A percentile compares a stretch with the other conserved stretches of the same genome.
Conservation (phyloP, 345 rosid genomes). For the Moricandia arvensis region DNA sequence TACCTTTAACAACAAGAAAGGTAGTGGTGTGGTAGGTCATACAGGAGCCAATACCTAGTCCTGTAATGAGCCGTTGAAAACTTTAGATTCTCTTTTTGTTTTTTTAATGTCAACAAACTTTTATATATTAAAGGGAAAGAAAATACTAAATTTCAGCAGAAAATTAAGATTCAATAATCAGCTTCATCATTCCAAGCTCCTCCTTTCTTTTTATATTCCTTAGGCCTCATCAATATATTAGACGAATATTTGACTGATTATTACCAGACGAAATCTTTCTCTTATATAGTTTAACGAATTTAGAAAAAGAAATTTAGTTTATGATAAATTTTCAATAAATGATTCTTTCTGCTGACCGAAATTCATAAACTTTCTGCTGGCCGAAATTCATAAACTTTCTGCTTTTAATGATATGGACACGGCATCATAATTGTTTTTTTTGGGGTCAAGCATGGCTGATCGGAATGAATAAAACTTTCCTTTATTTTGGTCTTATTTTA, state of each 20-base stretch:
- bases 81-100: not conserved
- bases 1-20: not conserved
- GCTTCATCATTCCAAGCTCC: not conserved
- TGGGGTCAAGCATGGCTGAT: slow-evolving; percentile 28
- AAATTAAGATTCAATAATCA: not conserved
- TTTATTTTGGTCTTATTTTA: not conserved
- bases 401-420: not conserved
- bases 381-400: too few species aligned
- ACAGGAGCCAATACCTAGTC: slow-evolving; percentile 1
- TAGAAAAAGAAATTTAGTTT: too few species aligned
- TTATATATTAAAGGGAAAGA: not conserved
- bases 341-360: too few species aligned
- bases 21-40: not conserved
- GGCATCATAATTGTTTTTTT: slow-evolving; percentile 13
- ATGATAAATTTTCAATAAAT: too few species aligned
- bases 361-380: too few species aligned
- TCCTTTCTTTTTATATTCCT: not conserved
- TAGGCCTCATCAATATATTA: not conserved
- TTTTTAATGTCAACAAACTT: not conserved
- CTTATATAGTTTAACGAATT: not conserved
- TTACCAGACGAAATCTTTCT: not conserved
- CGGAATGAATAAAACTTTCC: slow-evolving; percentile 8
- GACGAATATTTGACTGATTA: slow-evolving; percentile 9
- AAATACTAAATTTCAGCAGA: not conserved
- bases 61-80: not conserved